Conservation (phyloP, 2,329 filamentous ascomycete genomes). For the Hirsutella rhossiliensis region DNA sequence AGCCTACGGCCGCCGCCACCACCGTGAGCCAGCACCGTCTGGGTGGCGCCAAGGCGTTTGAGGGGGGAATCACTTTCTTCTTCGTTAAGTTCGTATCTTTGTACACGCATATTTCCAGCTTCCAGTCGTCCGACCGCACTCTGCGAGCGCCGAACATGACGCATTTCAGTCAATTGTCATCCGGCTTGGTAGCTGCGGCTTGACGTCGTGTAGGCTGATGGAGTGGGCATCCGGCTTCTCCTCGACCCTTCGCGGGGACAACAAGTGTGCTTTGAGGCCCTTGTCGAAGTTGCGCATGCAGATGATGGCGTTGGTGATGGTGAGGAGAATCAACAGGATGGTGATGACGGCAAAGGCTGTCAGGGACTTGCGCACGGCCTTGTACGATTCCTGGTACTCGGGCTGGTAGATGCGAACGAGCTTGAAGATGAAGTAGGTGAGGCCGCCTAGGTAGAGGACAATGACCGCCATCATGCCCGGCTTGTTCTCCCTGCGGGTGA, state of each 20-base stretch:
- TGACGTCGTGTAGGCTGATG: constrained; percentile 44
- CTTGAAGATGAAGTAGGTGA: constrained; percentile 98
- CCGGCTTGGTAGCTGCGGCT: constrained; percentile 39
- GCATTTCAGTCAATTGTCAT: constrained; percentile 48
- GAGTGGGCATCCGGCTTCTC: constrained; percentile 46
- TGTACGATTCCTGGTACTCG: constrained; percentile 47
- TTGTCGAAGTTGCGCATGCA: constrained; percentile 87
- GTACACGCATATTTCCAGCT: constrained; percentile 10
- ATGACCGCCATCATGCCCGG: constrained; percentile 68
- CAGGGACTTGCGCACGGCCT: constrained; percentile 69
- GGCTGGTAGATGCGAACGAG: constrained; percentile 86
- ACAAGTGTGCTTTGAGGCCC: constrained; percentile 79
- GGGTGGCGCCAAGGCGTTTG: constrained; percentile 2
- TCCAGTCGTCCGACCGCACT: background rate
- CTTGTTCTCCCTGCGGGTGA: constrained; percentile 73
- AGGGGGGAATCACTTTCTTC: constrained; percentile 2
- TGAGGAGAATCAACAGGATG: constrained; percentile 75
- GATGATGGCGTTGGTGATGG: constrained; percentile 74
- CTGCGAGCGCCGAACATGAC: background rate
- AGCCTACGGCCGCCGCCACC: background rate
- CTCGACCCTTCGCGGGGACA: constrained; percentile 34
- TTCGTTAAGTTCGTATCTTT: constrained; percentile 22
- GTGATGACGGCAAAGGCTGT: constrained; percentile 93
- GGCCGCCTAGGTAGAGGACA: constrained; percentile 73
- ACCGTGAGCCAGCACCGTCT: constrained; percentile 7